Conservation (phyloP, 1,284 basidiomycete species). For the Trichosporon faecale region DNA sequence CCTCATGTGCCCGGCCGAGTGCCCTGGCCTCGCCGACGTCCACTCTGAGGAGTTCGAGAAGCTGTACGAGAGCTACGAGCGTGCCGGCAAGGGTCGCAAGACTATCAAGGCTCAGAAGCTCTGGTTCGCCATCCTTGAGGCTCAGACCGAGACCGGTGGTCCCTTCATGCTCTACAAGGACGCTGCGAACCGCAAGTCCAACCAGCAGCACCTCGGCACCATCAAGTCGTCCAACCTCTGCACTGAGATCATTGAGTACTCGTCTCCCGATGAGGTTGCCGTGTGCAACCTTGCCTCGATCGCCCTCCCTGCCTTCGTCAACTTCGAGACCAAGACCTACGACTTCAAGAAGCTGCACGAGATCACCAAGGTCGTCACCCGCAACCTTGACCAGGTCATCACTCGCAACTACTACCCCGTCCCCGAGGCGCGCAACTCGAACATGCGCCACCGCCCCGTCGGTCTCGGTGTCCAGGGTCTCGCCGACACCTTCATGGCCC, state of each 20-base stretch:
- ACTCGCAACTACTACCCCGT: slow-evolving; percentile 71
- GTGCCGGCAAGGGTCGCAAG: slow-evolving; percentile 80
- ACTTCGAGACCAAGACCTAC: slow-evolving; percentile 59
- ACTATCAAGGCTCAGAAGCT: slow-evolving; percentile 94
- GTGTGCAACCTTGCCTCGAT: slow-evolving; percentile 99
- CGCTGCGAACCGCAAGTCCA: slow-evolving; percentile 85
- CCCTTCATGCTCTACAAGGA: slow-evolving; percentile 99
- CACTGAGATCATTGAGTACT: slow-evolving; percentile 99
- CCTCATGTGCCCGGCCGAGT: slow-evolving; percentile 97
- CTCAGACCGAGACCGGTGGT: slow-evolving; percentile 96
- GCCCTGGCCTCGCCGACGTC: slow-evolving; percentile 84
- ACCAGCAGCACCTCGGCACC: slow-evolving; percentile 97
- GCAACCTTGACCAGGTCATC: slow-evolving; percentile 73
- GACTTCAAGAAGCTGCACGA: slow-evolving; percentile 95
- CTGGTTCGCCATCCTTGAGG: slow-evolving; percentile 96
- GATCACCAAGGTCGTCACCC: slow-evolving; percentile 85
- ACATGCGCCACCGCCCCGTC: slow-evolving; percentile 97
- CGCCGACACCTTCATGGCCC: slow-evolving; percentile 96
- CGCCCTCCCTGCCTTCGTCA: slow-evolving; percentile 84
- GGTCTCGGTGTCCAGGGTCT: slow-evolving; percentile 98
- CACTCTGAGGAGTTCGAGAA: slow-evolving; percentile 89
- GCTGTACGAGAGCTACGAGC: slow-evolving; percentile 87
- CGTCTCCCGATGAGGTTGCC: slow-evolving; percentile 93
- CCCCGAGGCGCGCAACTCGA: slow-evolving; percentile 82
- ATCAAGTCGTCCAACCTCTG: slow-evolving; percentile 99